Evolutionary conservation across 108 stramenopile genomes (phyloP).

Genomic region (Nitzschia palea): DNA sequence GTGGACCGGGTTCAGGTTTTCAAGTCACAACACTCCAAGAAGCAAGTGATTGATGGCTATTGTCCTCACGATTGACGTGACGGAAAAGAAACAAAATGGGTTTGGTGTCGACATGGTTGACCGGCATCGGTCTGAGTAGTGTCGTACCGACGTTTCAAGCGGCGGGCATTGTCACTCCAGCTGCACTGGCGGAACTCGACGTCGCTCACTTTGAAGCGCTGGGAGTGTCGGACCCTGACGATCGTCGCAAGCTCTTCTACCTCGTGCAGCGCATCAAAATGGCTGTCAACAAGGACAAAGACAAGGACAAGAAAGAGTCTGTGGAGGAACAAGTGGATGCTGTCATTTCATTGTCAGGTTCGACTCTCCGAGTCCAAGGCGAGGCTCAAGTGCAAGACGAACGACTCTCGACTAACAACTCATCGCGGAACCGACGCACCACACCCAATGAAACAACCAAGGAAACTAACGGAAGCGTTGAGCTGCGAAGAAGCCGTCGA

Average conservation of each 20-base stretch:
- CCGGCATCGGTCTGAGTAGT: slow-evolving; percentile 62
- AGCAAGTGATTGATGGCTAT: too few species aligned
- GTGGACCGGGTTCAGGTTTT: too few species aligned
- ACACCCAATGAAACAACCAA: not conserved
- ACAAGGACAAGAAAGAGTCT: not conserved
- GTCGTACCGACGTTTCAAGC: slow-evolving; percentile 71
- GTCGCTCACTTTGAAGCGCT: slow-evolving; percentile 70
- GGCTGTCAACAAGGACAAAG: slow-evolving; percentile 46
- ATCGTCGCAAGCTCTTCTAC: slow-evolving; percentile 84
- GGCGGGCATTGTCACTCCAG: slow-evolving; percentile 78
- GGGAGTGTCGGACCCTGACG: slow-evolving; percentile 67
- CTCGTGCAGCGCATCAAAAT: slow-evolving; percentile 82
- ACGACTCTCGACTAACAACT: too few species aligned
- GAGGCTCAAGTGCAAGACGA: too few species aligned
- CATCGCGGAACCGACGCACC: too few species aligned
- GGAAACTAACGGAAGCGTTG: not conserved
- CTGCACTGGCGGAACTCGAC: slow-evolving; percentile 71
- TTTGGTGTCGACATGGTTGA: slow-evolving; percentile 74
- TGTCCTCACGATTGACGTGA: too few species aligned
- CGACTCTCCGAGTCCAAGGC: not conserved
- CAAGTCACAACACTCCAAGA: too few species aligned
- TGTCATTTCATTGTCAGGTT: slow-evolving; percentile 26
- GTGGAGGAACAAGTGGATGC: slow-evolving; percentile 39
- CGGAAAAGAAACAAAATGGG: slow-evolving; percentile 36
- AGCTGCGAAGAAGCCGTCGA: slow-evolving; percentile 10